Conservation (phyloP, 148 eudicot species). For the Rhododendron molle region DNA sequence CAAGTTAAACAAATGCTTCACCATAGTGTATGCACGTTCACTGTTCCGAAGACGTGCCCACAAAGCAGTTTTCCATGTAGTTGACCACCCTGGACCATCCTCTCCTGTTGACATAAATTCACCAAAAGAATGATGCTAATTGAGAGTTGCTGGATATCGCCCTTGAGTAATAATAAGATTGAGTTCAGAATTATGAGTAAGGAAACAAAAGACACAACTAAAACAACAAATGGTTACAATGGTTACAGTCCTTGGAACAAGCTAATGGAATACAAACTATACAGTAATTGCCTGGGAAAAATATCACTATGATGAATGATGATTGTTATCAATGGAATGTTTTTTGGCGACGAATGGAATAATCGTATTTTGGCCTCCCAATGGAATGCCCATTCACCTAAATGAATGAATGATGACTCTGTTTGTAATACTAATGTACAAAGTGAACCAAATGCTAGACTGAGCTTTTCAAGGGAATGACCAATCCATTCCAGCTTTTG, state of each 20-base stretch:
- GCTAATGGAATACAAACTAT: neutral
- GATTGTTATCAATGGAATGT: neutral
- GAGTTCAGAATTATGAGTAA: neutral
- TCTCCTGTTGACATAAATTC: conserved; percentile 31
- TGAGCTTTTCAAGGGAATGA: neutral
- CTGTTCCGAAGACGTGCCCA: conserved; percentile 72
- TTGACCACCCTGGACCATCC: conserved; percentile 93
- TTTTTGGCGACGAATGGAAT: neutral
- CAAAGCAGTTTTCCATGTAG: conserved; percentile 72
- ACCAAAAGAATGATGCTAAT: neutral
- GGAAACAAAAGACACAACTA: neutral
- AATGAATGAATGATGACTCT: neutral
- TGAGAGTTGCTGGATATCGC: neutral
- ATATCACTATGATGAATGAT: neutral
- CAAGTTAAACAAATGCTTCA: conserved; percentile 68
- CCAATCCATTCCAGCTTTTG: neutral
- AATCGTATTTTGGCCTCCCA: neutral
- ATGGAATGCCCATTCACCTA: neutral
- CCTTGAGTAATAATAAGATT: neutral
- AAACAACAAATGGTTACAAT: neutral
- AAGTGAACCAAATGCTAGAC: neutral
- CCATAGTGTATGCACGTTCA: conserved; percentile 68
- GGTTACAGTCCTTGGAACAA: neutral
- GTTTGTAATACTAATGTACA: neutral
- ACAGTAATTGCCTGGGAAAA: neutral